A percentile compares a stretch with the other conserved stretches of the same genome.
Conservation (phyloP, 805 yeast genomes). For the Spathaspora passalidarum region DNA sequence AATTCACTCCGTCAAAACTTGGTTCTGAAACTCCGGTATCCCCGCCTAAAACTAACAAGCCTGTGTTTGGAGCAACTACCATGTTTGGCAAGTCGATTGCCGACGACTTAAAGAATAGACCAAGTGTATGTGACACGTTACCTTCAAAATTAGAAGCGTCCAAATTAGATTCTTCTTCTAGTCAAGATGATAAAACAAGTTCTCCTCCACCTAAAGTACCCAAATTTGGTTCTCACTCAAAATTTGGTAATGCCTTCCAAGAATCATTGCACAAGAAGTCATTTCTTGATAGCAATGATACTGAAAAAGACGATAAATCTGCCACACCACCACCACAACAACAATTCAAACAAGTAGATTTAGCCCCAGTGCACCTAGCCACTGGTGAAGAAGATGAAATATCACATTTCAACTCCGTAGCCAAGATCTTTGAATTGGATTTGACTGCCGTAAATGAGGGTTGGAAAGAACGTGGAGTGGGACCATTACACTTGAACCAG, state of each 20-base stretch:
- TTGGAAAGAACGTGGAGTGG: constrained; percentile 96
- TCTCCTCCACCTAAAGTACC: constrained; percentile 5
- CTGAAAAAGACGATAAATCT: constrained; percentile 12
- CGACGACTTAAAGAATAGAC: constrained; percentile 21
- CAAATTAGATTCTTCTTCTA: background rate
- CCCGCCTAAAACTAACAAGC: constrained; percentile 12
- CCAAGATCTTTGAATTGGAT: constrained; percentile 76
- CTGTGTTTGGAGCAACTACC: constrained; percentile 42
- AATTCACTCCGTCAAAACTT: constrained; percentile 10
- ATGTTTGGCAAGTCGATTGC: constrained; percentile 31
- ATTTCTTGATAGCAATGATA: constrained; percentile 45
- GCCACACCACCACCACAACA: constrained; percentile 21
- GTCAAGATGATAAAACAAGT: background rate
- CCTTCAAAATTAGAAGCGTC: constrained; percentile 12
- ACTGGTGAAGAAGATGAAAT: constrained; percentile 92
- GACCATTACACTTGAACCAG: constrained; percentile 77
- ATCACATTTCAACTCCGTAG: constrained; percentile 63
- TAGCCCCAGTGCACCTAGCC: constrained; percentile 52
- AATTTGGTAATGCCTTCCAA: constrained; percentile 55
- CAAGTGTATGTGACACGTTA: constrained; percentile 25
- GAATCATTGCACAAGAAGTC: constrained; percentile 51
- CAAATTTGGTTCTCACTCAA: constrained; percentile 39
- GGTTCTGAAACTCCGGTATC: constrained; percentile 6
- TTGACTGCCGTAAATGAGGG: constrained; percentile 65
- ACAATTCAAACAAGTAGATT: constrained; percentile 55